phyloP scores from a whole-genome alignment of 1,284 basidiomycete species.

The Leccinum subrobustum region DNA sequence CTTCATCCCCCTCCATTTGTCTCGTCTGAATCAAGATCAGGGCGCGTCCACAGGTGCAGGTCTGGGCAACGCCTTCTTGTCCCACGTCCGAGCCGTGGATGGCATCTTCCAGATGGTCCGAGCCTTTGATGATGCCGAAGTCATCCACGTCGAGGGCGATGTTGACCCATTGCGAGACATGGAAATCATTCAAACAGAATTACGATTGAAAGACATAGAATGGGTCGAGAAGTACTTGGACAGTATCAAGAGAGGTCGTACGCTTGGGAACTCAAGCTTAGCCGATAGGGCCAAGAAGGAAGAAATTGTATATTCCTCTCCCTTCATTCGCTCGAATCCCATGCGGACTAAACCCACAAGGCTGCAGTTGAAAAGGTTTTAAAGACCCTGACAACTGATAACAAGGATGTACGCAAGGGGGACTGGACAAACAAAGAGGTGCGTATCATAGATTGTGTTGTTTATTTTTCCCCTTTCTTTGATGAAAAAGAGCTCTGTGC shows the following conservation, averaged over 20 bases:
- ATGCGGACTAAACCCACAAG: constrained; percentile 40
- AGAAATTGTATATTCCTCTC: constrained; percentile 70
- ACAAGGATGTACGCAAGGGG: constrained; percentile 91
- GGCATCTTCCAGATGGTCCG: constrained; percentile 99
- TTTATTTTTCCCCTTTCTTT: constrained; percentile 25
- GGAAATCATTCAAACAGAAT: constrained; percentile 95
- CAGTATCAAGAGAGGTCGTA: constrained; percentile 67
- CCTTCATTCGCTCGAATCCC: not conserved
- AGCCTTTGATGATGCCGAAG: constrained; percentile 98
- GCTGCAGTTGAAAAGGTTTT: constrained; percentile 86
- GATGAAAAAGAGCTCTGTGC: constrained; percentile 78
- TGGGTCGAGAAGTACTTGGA: constrained; percentile 97
- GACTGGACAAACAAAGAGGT: constrained; percentile 99
- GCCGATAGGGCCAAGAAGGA: constrained; percentile 97
- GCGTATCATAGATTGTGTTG: constrained; percentile 30
- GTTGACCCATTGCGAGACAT: constrained; percentile 96
- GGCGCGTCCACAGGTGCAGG: constrained; percentile 98
- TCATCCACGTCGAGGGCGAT: constrained; percentile 99
- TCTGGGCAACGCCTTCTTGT: constrained; percentile 97
- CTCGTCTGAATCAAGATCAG: constrained; percentile 38
- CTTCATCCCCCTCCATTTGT: not conserved
- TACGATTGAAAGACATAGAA: constrained; percentile 96
- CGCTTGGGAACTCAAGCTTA: constrained; percentile 77
- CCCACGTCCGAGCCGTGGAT: constrained; percentile 96
- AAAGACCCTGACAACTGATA: constrained; percentile 77